Base-by-base conservation (phyloP, 768 basidiomycete genomes). In the Pleurotus cornucopiae region DNA sequence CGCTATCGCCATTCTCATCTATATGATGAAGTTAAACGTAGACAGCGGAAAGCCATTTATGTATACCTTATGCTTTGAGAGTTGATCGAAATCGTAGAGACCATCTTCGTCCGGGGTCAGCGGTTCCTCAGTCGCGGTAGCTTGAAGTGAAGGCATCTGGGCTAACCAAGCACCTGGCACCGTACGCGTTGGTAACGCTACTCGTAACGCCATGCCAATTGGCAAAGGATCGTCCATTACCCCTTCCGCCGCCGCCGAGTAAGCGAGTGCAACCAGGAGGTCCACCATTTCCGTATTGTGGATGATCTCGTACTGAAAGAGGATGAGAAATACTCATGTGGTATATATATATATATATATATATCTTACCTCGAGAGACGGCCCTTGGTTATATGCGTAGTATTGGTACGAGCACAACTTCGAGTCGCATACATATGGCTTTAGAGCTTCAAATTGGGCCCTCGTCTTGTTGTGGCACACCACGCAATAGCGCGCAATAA, bases 341-440 rank as follows among this genome's bases (percentile, higher is more conserved):
- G 20, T 12, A 37, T 25, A 18, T 49, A 38, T 13, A 16, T 53
- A 5, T 62, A 16, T 12, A 37, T 25, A 18, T 49, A 38, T 13
- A 16, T 53, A 5, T 62, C 71, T 12, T 61, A 83, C 85, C 74
- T 89, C 86, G 16, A 89, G 75, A 6, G 85, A 86, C 4, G 84
- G 81, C 0, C 86, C 87, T 23, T 82, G 75, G 56, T 84, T 85
- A 47, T 85, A 70, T 3, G 76, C 70, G 63, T 86, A 87, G 62
- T 85, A 88, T 62, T 86, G 87, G 65, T 85, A 90, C 4, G 80
- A 71, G 67, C 88, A 90, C 4, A 90, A 74, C 53, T 78, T 78
- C 4, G 75, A 76, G 54, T 79, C 76, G 64, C 88, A 90, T 21
- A 90, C 86, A 63, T 88, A 89, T 1, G 88, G 88, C 64, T 88